phyloP scores from a whole-genome alignment of 2,329 filamentous ascomycete species.

The Fusarium nisikadoi region DNA sequence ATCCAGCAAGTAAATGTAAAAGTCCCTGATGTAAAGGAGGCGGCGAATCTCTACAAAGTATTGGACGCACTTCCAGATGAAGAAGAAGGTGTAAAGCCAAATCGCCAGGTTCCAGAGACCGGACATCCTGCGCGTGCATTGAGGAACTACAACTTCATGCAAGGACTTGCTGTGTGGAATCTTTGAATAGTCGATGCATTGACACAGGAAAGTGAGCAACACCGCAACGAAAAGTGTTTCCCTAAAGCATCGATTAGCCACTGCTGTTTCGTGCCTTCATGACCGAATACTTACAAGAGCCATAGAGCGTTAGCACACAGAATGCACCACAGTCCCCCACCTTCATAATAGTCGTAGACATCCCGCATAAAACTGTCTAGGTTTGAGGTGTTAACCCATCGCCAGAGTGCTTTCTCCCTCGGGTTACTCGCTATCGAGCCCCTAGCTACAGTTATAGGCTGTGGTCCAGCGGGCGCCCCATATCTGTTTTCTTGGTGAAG shows the following conservation, averaged over 20 bases:
- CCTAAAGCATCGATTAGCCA: conserved; percentile 52
- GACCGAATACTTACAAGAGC: conserved; percentile 68
- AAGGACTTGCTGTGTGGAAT: conserved; percentile 72
- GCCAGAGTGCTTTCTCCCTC: conserved; percentile 84
- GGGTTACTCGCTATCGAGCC: conserved; percentile 49
- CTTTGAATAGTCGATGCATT: conserved; percentile 84
- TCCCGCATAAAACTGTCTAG: conserved; percentile 86
- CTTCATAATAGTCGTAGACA: conserved; percentile 87
- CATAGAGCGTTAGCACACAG: conserved; percentile 76
- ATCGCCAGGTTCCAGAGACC: conserved; percentile 79
- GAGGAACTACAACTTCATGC: conserved; percentile 68
- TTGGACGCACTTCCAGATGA: conserved; percentile 81
- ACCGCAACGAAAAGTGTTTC: conserved; percentile 85
- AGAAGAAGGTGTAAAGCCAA: conserved; percentile 88
- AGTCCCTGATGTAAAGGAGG: conserved; percentile 82
- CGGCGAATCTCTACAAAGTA: conserved; percentile 78
- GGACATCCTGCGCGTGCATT: conserved; percentile 82
- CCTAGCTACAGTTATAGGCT: conserved; percentile 47
- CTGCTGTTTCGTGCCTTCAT: neutral
- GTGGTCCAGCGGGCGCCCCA: conserved; percentile 16
- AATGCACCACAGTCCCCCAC: conserved; percentile 87
- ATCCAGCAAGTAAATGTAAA: conserved; percentile 83
- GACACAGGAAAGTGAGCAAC: conserved; percentile 84
- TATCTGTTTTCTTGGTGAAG: conserved; percentile 56
- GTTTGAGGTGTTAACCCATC: conserved; percentile 92